A percentile compares a stretch with the other conserved stretches of the same genome.
Conservation (phyloP, 257 asterid genomes). For the Nicotiana tomentosiformis region DNA sequence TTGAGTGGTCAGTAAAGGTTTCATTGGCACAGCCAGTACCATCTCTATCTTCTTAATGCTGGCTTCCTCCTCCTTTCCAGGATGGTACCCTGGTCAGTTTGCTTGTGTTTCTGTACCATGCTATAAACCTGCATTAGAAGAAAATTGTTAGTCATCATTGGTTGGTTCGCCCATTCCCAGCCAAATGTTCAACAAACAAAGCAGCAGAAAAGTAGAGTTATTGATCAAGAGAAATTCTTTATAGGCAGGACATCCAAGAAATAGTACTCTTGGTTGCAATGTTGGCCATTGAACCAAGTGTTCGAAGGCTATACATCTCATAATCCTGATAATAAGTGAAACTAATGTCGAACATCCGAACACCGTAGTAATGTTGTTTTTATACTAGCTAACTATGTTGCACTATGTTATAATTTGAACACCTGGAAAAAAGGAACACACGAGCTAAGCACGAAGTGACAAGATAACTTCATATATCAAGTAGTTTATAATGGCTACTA, state of each 20-base stretch:
- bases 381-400: not conserved
- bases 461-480: not conserved
- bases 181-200: not conserved
- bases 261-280: not conserved
- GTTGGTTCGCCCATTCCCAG: constrained; percentile 4
- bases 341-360: not conserved
- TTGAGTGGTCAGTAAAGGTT: not conserved
- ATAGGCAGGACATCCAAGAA: not conserved
- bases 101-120: constrained; percentile 75
- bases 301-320: not conserved
- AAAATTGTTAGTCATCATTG: not conserved
- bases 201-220: not conserved
- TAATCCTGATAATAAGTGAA: not conserved
- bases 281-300: not conserved
- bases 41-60: constrained; percentile 19
- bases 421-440: not conserved
- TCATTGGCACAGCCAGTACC: not conserved
- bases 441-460: not conserved
- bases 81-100: constrained; percentile 28
- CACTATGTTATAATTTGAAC: not conserved
- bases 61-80: constrained; percentile 27
- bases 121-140: constrained; percentile 54
- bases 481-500: not conserved
- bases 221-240: not conserved
- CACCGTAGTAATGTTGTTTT: not conserved